phyloP scores from a whole-genome alignment of 106 monocot genomes.

The Triglochin maritima region DNA sequence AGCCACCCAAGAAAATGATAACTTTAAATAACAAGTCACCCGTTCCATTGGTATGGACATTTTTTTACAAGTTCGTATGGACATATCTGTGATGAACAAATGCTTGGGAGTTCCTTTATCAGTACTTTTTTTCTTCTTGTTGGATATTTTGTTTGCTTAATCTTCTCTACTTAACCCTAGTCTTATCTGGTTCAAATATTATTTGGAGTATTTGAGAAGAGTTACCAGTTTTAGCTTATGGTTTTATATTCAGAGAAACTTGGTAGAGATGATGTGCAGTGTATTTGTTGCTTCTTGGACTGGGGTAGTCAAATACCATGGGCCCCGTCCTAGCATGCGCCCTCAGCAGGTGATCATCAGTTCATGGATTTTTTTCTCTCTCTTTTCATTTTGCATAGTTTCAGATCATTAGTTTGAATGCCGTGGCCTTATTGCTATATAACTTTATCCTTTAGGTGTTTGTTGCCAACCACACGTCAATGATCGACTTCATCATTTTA shows the following conservation, averaged over 20 bases:
- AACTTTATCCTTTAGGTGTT: constrained; percentile 48
- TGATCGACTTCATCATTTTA: constrained; percentile 97
- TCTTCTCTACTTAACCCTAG: too few species aligned
- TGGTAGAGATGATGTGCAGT: constrained; percentile 95
- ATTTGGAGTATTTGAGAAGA: too few species aligned
- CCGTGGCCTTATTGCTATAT: neutral
- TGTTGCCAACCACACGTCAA: constrained; percentile 97
- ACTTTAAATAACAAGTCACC: too few species aligned
- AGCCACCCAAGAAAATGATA: too few species aligned
- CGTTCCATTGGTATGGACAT: too few species aligned
- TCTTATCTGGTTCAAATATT: too few species aligned
- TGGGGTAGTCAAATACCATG: constrained; percentile 92
- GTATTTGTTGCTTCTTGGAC: constrained; percentile 99
- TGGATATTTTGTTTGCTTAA: too few species aligned
- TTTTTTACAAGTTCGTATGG: too few species aligned
- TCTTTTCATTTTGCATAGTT: neutral
- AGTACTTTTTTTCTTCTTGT: too few species aligned
- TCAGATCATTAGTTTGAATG: neutral
- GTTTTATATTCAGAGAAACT: constrained; percentile 42
- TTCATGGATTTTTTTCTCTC: neutral
- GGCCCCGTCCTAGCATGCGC: constrained; percentile 87
- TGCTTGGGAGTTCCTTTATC: too few species aligned
- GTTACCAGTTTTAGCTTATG: too few species aligned
- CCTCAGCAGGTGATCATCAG: constrained; percentile 60
- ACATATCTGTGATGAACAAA: too few species aligned